Base-by-base conservation (phyloP, 805 yeast species). In the Cyberlindnera galapagoensis region DNA sequence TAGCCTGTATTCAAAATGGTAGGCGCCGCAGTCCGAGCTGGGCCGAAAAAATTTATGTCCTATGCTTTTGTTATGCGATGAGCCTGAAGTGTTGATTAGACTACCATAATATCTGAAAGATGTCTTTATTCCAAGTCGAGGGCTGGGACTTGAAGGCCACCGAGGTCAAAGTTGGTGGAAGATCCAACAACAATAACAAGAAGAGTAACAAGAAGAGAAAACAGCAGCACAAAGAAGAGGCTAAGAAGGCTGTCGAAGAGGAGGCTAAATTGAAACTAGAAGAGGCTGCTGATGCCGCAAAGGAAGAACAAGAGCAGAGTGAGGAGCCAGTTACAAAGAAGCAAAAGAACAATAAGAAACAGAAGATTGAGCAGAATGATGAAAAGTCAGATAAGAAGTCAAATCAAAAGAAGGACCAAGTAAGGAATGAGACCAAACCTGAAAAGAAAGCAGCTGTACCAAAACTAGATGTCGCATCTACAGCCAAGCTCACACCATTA, bases 111-210 rank as follows among this genome's bases (percentile, higher is more conserved):
- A n/a, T 15, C 13, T 13, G 8, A 20, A 50, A 34, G 17, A 80
- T 80, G 88, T 71, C 83, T 20, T 64, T 85, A 40, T 85, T 85
- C 51, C 70, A 79, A 52, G 87, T 81, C 14, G 84, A 76, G 32
- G 95, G 94, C 12, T 85, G 95, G 95, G 69, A 78, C 42, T 52
- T 85, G 33, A 72, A 75, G 42, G 50, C 67, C 28, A 59, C 63
- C 36, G 64, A 69, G 26, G 74, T 81, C 10, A 75, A 69, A 3
- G 52, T 61, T 25, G 76, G 70, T 18, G 65, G 66, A 3, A 48
- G 26, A 2, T 26, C 40, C 8, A 28, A 27, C 17, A 35, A 52
- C 6, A 51, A 39, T 14, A 42, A 42, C 20, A 54, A 54, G 54
- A 47, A 45, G 23, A 54, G 45, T 40, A 41, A 42, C 36, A 40